Evolutionary conservation across 768 basidiomycete species (phyloP).

Genomic region (Mycena amicta): DNA sequence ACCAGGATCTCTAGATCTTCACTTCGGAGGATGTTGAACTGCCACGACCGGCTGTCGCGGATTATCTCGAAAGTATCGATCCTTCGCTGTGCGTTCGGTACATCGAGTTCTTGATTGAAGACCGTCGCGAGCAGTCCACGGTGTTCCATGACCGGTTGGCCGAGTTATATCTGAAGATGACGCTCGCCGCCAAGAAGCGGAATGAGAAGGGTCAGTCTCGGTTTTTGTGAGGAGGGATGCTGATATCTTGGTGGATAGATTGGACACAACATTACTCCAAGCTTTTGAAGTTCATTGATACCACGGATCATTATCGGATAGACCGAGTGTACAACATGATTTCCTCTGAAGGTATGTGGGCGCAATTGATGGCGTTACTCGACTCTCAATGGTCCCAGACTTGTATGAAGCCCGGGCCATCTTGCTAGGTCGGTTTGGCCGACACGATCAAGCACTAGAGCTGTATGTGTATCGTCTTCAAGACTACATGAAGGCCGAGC

Average conservation of each 20-base stretch:
- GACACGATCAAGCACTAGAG: slow-evolving; percentile 93
- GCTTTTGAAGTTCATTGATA: slow-evolving; percentile 75
- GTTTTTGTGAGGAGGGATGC: too few species aligned
- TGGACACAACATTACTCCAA: slow-evolving; percentile 60
- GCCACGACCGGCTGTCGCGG: slow-evolving; percentile 73
- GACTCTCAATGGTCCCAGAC: slow-evolving; percentile 45
- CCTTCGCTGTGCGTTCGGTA: slow-evolving; percentile 73
- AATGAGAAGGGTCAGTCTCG: slow-evolving; percentile 61
- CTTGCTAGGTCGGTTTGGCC: slow-evolving; percentile 83
- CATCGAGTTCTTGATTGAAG: slow-evolving; percentile 82
- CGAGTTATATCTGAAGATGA: slow-evolving; percentile 80
- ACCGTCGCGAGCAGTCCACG: slow-evolving; percentile 65
- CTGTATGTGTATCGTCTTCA: slow-evolving; percentile 88
- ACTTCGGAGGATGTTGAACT: slow-evolving; percentile 93
- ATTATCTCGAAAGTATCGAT: slow-evolving; percentile 76
- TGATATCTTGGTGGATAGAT: too few species aligned
- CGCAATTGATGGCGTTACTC: neutral
- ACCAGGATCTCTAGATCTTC: slow-evolving; percentile 60
- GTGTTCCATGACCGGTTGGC: slow-evolving; percentile 88
- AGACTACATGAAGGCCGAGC: slow-evolving; percentile 86
- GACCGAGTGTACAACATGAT: slow-evolving; percentile 83
- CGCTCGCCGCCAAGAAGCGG: slow-evolving; percentile 56
- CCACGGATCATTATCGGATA: slow-evolving; percentile 67
- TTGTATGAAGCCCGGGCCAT: slow-evolving; percentile 91
- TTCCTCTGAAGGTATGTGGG: slow-evolving; percentile 70